Evolutionary conservation across 1,284 basidiomycete species (phyloP), one percentile per base, ranked within the genome.

Genomic region (Moesziomyces aphidis): DNA sequence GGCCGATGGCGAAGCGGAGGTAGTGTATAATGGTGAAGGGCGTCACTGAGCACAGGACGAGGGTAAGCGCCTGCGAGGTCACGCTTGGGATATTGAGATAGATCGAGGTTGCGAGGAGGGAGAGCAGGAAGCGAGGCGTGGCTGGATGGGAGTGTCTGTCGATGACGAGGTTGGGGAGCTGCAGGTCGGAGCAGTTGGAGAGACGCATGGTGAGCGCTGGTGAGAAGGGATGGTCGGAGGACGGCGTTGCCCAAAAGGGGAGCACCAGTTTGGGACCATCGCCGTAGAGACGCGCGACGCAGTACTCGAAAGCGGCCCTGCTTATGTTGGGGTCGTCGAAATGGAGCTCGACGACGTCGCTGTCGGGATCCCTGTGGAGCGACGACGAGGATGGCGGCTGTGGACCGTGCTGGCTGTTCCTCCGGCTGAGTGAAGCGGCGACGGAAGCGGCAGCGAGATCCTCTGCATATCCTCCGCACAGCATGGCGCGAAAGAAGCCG

Each of bases 81-180:
- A 95, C 84, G 13, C 90, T 88, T 0, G 92, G 91, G 24, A 95
- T 91, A 45, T 91, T 92, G 36, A 97, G 90, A 85, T 94, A 97
- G 47, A 92, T 89, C 0, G 93, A 89, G 5, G 93, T 94, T 0
- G 93, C 93, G 31, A 96, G 89, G 19, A 96, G 88, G 6, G 93
- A 95, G 13, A 95, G 88, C 2, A 97, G 88, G 80, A 97, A 91
- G 8, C 90, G 88, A 5, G 94, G 93, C 1, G 91, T 90, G 0
- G 91, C 92, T 0, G 91, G 90, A 61, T 95, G 92, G 85, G 53
- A 72, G 23, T 34, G 50, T 55, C 84, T 80, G 48, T 55, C 61
- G 49, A 71, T 69, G 31, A 62, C 15, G 13, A 61, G 36, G 13
- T 60, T 62, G 49, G 78, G 82, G 8, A 86, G 86, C 45, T 57